Base-by-base conservation (phyloP, 2,329 filamentous ascomycete genomes). In the Claviceps cyperi region DNA sequence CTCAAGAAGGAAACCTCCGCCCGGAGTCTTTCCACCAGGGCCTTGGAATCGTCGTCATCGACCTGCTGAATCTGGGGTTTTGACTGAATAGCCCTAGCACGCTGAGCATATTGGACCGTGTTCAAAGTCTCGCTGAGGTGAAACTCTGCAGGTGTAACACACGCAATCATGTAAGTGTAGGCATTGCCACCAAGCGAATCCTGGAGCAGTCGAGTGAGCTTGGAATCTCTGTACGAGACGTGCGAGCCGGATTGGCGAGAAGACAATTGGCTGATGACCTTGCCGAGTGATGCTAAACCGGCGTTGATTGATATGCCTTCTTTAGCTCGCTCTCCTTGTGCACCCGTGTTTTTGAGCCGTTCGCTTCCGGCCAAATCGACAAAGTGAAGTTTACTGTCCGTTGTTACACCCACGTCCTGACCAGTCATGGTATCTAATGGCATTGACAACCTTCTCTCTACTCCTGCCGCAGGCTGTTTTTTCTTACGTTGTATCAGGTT, bases 141-240 rank as follows among this genome's bases (percentile, higher is more conserved):
- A 63, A 98, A 98, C 64, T 96, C 90, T 14, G 91, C 88, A 0
- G 90, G 91, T 1, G 91, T 98, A 32, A 98, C 90, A 68, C 92
- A 98, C 8, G 92, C 92, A 69, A 98, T 92, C 92, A 98, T 97
- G 69, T 97, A 98, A 0, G 92, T 98, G 63, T 96, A 94, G 37
- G 92, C 92, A 63, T 94, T 97, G 4, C 92, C 92, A 51, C 92
- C 92, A 5, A 98, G 75, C 0, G 92, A 98, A 67, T 98, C 92
- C 71, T 98, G 92, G 17, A 98, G 78, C 22, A 98, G 75, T 52
- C 92, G 84, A 11, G 92, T 98, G 58, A 98, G 80, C 64, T 89
- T 90, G n/a, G 92, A 97, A 69, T 98, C 92, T 55, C 92, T 87
- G 65, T 98, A 98, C 2, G 92, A 98, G 51, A 98, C 90, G 67